Base-by-base conservation (phyloP, 176 grass and related monocot genomes). In the Urochloa ruziziensis region DNA sequence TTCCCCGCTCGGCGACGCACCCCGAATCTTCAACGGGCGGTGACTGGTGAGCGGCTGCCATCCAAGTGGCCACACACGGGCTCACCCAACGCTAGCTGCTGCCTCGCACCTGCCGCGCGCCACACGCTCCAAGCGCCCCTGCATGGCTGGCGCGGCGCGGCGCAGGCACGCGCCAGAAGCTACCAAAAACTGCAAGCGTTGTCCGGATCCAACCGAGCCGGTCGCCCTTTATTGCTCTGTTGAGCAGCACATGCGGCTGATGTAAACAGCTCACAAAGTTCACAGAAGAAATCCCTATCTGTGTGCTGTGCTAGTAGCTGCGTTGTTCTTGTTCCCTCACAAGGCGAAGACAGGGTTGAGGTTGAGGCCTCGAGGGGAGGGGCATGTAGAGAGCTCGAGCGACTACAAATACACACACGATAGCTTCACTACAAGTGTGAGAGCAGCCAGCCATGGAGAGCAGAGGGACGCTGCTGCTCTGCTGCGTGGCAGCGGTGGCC, bases 131-230 rank as follows among this genome's bases (percentile, higher is more conserved):
- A 19, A 12, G 0, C 29, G 2, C 59, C 13, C 18, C 9, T 13
- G 56, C n/a, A 15, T 29, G 58, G 60, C 28, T 35, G 17, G 15
- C 32, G 14, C 7, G 44, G 17, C 70, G 24, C 68, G 52, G 87
- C 87, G n/a, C n/a, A n/a, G n/a, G n/a, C 82, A 85, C 43, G 76
- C 77, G 60, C 77, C 88, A 17, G 67, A 90, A 90, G 18, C 75
- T 64, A 62, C 68, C 88, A 73, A 78, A 77, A 82, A 70, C 52
- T 4, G 40, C 78, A 44, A 73, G 11, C 39, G 2, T 34, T 57
- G 62, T 69, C 70, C 82, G 49, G 23, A 76, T 52, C 61, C 33
- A 78, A 70, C 83, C 53, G 4, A 37, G 5, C 35, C 2, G 35
- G 4, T 68, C 88, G 23, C 24, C 32, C 29, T 2, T 80, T 18